Conservation (phyloP, 2,329 filamentous ascomycete genomes). For the Cordyceps fumosorosea region DNA sequence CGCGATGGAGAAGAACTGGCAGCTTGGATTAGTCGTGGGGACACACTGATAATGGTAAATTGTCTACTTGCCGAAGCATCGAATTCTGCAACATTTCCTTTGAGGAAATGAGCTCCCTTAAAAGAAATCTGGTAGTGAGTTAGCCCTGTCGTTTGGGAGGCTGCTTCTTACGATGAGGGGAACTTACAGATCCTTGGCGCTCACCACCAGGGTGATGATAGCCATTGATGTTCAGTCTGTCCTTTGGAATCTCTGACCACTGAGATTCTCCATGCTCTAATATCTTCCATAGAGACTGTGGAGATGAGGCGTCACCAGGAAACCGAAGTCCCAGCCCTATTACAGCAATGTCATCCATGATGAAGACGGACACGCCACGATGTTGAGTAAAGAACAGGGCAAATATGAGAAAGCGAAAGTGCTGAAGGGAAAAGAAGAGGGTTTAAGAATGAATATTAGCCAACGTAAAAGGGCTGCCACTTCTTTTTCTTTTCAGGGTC, state of each 20-base stretch:
- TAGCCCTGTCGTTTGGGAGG: background rate
- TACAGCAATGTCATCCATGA: conserved; percentile 42
- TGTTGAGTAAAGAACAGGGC: background rate
- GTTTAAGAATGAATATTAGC: background rate
- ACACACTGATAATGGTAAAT: background rate
- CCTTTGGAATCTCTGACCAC: conserved; percentile 42
- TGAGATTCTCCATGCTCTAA: conserved; percentile 36
- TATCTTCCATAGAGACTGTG: conserved; percentile 43
- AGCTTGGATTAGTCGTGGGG: background rate
- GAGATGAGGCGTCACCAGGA: conserved; percentile 39
- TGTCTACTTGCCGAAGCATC: conserved; percentile 38
- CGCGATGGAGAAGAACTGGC: conserved; percentile 44
- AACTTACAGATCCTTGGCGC: conserved; percentile 40
- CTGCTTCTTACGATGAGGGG: background rate
- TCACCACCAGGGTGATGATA: conserved; percentile 48
- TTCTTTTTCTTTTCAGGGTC: background rate
- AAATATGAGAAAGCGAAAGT: background rate
- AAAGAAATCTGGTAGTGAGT: conserved; percentile 35
- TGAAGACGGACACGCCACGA: background rate
- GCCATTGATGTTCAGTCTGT: conserved; percentile 45
- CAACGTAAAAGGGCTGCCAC: background rate
- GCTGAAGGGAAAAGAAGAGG: background rate
- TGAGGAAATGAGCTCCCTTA: conserved; percentile 44
- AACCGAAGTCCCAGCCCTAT: conserved; percentile 47
- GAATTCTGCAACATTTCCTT: conserved; percentile 39